Evolutionary conservation across 345 rosid species (phyloP), one percentile per base, ranked within the genome.

Genomic region (Gossypium stocksii): DNA sequence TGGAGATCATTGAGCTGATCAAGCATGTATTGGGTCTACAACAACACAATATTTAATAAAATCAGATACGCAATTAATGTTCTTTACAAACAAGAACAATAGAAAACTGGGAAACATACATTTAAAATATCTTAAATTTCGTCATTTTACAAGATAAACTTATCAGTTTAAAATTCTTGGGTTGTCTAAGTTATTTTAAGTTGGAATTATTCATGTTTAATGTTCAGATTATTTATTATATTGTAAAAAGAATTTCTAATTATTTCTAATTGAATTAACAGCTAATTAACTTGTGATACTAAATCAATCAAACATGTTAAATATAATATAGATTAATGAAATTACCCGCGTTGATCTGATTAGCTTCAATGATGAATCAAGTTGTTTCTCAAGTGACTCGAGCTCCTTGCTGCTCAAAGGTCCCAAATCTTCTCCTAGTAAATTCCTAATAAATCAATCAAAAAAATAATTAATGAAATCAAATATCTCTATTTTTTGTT

Each of bases 1-100:
- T 94, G 98, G 44, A 94, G 91, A 77, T 94, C 98, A 70, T 86
- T 88, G 82, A 92, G 98, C 80, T 93, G 97, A 80, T 94, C 97
- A 67, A 94, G 89, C 97, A 94, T 91, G 80, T 77, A 87, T 67
- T 92, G 97, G 57, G 97, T 90, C 98, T 94, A 87, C 67, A 73
- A 45, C 73, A 78, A 10, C 49, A 77, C 2, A 59, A 59, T 59
- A 12, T 23, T 23, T 7, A 64, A 19, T 7, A 59, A 74, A 20
- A 56, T 56, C 2, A 56, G 60, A 56, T 56, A 12, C 25, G 25
- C 20, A n/a, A 53, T 44, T 6, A 9, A 41, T 25, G 14, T 52
- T 5, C 20, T 44, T 54, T 9, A 54, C 49, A 60, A 65, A 52
- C 19, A 17, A 29, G 38, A 29, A 5, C 41, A 34, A 34, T 5